Evolutionary conservation across 805 yeast genomes (phyloP).

Genomic region (Nakazawaea wyomingensis): DNA sequence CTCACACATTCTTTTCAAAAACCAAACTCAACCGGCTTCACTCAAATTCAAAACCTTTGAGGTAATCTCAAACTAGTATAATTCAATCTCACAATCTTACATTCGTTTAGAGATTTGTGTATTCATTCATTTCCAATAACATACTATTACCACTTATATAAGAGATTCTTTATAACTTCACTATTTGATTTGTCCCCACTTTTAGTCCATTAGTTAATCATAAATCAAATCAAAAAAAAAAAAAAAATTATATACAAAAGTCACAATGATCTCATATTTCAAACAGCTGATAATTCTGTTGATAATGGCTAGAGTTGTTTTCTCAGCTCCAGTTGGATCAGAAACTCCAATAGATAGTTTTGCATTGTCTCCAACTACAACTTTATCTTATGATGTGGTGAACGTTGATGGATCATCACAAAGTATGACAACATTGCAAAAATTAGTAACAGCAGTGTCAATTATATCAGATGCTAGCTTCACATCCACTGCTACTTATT

Average conservation of each 20-base stretch:
- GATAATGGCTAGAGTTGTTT: background rate
- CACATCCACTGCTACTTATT: background rate
- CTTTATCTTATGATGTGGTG: conserved; percentile 10
- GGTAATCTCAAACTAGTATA: too few relatives aligned
- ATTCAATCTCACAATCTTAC: background rate
- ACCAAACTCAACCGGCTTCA: background rate
- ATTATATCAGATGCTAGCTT: background rate
- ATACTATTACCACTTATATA: too few relatives aligned
- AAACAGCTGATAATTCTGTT: background rate
- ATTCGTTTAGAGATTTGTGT: background rate
- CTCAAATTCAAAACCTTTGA: too few relatives aligned
- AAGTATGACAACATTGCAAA: background rate
- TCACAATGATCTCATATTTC: background rate
- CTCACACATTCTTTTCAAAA: background rate
- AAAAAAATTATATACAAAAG: too few relatives aligned
- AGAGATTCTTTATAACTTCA: too few relatives aligned
- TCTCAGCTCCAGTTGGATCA: conserved; percentile 3
- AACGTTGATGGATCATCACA: conserved; percentile 12
- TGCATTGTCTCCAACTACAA: background rate
- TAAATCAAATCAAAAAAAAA: background rate
- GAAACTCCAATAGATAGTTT: background rate
- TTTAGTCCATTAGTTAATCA: too few relatives aligned
- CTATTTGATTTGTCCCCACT: too few relatives aligned
- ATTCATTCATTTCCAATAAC: conserved; percentile 4
- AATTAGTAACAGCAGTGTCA: background rate